These are phyloP conservation scores for Alternaria sp. DNA, from an alignment of 2,329 filamentous ascomycete genomes.

Conservation along the genomic window DNA sequence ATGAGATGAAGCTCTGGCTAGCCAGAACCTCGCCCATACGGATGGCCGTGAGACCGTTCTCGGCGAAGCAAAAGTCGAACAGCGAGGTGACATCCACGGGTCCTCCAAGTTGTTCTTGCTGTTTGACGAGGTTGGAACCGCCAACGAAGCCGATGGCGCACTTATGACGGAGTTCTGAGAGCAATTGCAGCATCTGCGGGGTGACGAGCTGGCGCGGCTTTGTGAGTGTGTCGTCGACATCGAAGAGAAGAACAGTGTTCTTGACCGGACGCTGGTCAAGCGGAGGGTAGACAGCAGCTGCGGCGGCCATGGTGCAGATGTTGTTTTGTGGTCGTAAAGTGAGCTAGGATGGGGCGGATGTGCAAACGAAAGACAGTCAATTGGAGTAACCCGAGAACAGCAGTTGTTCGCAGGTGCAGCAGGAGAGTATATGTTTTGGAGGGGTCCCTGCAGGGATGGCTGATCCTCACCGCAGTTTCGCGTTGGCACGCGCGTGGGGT, in stretches of 20 bases:
- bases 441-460: slow-evolving; percentile 30
- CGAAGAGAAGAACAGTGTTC: slow-evolving; percentile 94
- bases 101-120: slow-evolving; percentile 92
- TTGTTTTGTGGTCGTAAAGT: neutral
- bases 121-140: slow-evolving; percentile 89
- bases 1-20: slow-evolving; percentile 87
- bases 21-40: slow-evolving; percentile 79
- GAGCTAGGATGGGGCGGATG: neutral
- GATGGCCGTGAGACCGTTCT: slow-evolving; percentile 94
- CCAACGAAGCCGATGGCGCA: slow-evolving; percentile 92
- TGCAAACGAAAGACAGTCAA: neutral
- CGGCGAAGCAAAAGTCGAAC: slow-evolving; percentile 97
- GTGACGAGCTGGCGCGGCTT: slow-evolving; percentile 78
- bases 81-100: slow-evolving; percentile 74
- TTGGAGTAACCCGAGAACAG: neutral
- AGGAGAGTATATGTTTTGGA: slow-evolving; percentile 29
- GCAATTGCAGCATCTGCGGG: slow-evolving; percentile 83
- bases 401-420: slow-evolving; percentile 8
- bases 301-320: slow-evolving; percentile 51
- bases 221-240: slow-evolving; percentile 93
- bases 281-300: slow-evolving; percentile 67
- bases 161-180: slow-evolving; percentile 82
- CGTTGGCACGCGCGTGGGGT: slow-evolving; percentile 26
- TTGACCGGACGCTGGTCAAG: slow-evolving; percentile 85
- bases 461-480: slow-evolving; percentile 32